A percentile compares a stretch with the other conserved stretches of the same genome.
phyloP scores from a whole-genome alignment of 768 basidiomycete genomes.

The Suillus decipiens region DNA sequence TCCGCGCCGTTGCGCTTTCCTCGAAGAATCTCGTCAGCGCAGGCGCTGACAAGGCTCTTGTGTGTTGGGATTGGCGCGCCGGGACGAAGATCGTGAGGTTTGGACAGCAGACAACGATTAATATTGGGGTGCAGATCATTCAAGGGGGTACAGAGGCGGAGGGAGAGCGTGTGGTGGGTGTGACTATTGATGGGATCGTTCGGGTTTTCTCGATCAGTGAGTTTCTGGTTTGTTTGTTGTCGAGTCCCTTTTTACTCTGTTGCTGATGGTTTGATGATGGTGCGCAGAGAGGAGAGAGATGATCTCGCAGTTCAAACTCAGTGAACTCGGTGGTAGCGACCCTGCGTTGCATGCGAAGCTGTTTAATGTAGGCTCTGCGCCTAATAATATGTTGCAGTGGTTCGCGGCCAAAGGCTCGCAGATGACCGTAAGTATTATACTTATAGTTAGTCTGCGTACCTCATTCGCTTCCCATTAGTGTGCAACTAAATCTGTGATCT shows the following conservation, averaged over 20 bases:
- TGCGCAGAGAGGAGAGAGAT: slow-evolving; percentile 69
- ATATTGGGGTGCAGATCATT: slow-evolving; percentile 87
- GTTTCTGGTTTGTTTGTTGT: slow-evolving; percentile 26
- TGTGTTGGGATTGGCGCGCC: slow-evolving; percentile 90
- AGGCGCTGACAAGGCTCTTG: slow-evolving; percentile 67
- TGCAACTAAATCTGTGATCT: slow-evolving; percentile 83
- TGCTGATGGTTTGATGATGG: slow-evolving; percentile 19
- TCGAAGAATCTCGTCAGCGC: slow-evolving; percentile 86
- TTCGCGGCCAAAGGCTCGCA: slow-evolving; percentile 88
- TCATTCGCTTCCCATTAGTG: slow-evolving; percentile 49
- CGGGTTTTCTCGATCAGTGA: slow-evolving; percentile 88
- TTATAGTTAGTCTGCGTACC: background rate
- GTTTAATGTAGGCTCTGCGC: slow-evolving; percentile 75
- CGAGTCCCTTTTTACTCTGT: slow-evolving; percentile 26
- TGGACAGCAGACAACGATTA: slow-evolving; percentile 91
- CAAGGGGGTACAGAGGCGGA: slow-evolving; percentile 40
- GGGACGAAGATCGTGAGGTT: slow-evolving; percentile 89
- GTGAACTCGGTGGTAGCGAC: slow-evolving; percentile 71
- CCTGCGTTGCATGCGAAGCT: slow-evolving; percentile 66
- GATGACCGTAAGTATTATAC: slow-evolving; percentile 68
- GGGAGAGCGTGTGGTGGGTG: slow-evolving; percentile 84
- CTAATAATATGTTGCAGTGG: slow-evolving; percentile 93
- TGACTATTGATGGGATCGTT: slow-evolving; percentile 91
- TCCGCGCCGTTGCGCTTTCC: slow-evolving; percentile 85
- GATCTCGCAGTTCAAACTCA: slow-evolving; percentile 89